Conservation (phyloP, 345 rosid species). For the Diplotaxis tenuifolia region DNA sequence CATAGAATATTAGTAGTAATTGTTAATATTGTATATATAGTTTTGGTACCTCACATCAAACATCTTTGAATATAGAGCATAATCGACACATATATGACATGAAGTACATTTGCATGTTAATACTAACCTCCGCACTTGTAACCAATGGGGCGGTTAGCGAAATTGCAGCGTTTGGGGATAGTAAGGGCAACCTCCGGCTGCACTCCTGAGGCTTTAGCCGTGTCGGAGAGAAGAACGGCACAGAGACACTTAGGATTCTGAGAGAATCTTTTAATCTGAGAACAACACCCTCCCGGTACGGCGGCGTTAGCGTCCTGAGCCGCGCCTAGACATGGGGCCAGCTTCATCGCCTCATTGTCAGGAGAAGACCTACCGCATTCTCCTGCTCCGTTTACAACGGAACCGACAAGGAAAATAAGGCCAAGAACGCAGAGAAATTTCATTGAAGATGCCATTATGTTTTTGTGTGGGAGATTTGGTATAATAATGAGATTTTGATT, state of each 20-base stretch:
- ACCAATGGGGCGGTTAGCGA: slow-evolving; percentile 76
- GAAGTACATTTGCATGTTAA: not conserved
- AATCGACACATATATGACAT: no score
- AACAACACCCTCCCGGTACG: slow-evolving; percentile 66
- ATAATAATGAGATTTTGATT: not conserved
- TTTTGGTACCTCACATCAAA: not conserved
- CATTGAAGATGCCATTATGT: slow-evolving; percentile 44
- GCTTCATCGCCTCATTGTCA: slow-evolving; percentile 73
- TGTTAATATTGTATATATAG: not conserved
- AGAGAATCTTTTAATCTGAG: slow-evolving; percentile 61
- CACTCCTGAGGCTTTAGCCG: slow-evolving; percentile 66
- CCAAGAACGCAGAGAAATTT: slow-evolving; percentile 45
- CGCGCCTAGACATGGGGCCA: slow-evolving; percentile 76
- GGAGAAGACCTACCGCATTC: slow-evolving; percentile 81
- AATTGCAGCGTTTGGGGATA: slow-evolving; percentile 86
- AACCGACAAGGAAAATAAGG: slow-evolving; percentile 38
- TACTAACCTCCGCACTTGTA: slow-evolving; percentile 74
- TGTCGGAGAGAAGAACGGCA: slow-evolving; percentile 73
- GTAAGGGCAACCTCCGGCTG: slow-evolving; percentile 71
- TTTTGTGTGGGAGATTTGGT: not conserved
- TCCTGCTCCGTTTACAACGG: slow-evolving; percentile 57
- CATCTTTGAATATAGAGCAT: not conserved
- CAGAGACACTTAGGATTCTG: slow-evolving; percentile 77
- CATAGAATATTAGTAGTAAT: not conserved
- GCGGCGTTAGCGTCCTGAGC: slow-evolving; percentile 50